Percentiles rank a stretch among this genome's conserved stretches.
phyloP scores from a whole-genome alignment of 2,329 filamentous ascomycete species.

The Pseudogymnoascus sp. region DNA sequence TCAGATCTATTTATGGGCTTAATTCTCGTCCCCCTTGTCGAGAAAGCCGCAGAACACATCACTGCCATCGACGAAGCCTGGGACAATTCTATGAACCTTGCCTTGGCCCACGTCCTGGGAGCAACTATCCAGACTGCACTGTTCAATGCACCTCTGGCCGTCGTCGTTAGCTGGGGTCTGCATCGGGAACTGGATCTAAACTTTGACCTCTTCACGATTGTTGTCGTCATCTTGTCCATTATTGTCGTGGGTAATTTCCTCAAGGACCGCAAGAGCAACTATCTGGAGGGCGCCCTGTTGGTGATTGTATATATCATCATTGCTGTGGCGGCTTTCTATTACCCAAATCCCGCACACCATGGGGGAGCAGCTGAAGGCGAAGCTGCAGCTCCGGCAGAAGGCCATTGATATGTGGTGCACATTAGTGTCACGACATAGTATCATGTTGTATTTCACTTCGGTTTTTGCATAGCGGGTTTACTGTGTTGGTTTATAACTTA shows the following conservation, averaged over 20 bases:
- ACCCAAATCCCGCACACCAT: slow-evolving; percentile 36
- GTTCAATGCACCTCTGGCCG: slow-evolving; percentile 74
- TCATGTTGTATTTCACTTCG: neutral
- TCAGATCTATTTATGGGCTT: slow-evolving; percentile 56
- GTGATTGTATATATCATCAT: slow-evolving; percentile 58
- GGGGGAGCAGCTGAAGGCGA: neutral
- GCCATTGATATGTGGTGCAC: neutral
- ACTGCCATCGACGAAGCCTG: slow-evolving; percentile 79
- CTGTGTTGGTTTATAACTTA: neutral
- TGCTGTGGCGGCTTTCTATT: slow-evolving; percentile 49
- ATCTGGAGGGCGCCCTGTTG: slow-evolving; percentile 76
- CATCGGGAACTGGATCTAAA: slow-evolving; percentile 64
- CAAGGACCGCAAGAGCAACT: slow-evolving; percentile 81
- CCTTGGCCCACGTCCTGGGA: slow-evolving; percentile 75
- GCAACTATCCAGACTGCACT: slow-evolving; percentile 84
- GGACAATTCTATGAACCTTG: slow-evolving; percentile 77
- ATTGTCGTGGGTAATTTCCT: slow-evolving; percentile 82
- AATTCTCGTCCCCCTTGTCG: slow-evolving; percentile 72
- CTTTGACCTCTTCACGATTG: slow-evolving; percentile 81
- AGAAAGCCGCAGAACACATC: slow-evolving; percentile 79
- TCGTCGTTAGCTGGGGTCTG: slow-evolving; percentile 77
- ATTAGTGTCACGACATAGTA: neutral
- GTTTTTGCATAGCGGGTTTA: neutral
- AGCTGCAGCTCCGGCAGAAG: neutral
- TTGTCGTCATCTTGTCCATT: slow-evolving; percentile 73